Evolutionary conservation across 192 early-diverging fungal genomes (phyloP).

Genomic region (Hyaloraphidium curvatum): DNA sequence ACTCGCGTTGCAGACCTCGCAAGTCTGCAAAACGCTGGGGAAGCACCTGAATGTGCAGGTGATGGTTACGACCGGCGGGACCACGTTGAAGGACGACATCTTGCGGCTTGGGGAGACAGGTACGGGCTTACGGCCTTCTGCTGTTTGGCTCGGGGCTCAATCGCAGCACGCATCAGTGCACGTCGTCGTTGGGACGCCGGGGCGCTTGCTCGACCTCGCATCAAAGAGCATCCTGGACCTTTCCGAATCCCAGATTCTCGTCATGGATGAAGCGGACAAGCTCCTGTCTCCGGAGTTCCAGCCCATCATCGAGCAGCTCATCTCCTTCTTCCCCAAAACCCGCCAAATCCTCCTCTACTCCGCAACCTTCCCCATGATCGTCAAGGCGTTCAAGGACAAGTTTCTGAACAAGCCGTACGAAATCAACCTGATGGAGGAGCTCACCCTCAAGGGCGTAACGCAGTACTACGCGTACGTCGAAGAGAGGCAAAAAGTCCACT

Average conservation of each 20-base stretch:
- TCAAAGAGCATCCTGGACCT: conserved; percentile 87
- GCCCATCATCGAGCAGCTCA: conserved; percentile 82
- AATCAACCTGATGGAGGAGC: conserved; percentile 98
- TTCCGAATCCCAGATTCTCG: conserved; percentile 68
- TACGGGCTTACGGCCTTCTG: conserved; percentile 5
- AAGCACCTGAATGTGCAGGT: conserved; percentile 92
- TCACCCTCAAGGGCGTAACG: conserved; percentile 91
- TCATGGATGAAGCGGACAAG: conserved; percentile 99
- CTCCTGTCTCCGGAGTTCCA: conserved; percentile 96
- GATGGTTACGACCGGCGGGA: conserved; percentile 98
- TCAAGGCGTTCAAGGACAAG: conserved; percentile 96
- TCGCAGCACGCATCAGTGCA: conserved; percentile 37
- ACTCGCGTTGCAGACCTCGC: conserved; percentile 96
- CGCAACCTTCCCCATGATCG: conserved; percentile 95
- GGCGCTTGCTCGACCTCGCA: conserved; percentile 89
- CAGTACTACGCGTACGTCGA: conserved; percentile 99
- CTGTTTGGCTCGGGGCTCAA: not conserved
- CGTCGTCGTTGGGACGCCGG: conserved; percentile 92
- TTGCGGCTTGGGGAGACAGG: conserved; percentile 72
- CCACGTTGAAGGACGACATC: conserved; percentile 95
- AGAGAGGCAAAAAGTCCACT: conserved; percentile 97
- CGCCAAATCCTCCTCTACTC: conserved; percentile 93
- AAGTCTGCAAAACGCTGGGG: conserved; percentile 92
- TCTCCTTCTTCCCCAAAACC: conserved; percentile 60
- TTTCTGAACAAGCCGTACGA: conserved; percentile 90